A percentile compares a stretch with the other conserved stretches of the same genome.
Conservation (phyloP, 495 filamentous ascomycete species). For the Cercophora sp. region DNA sequence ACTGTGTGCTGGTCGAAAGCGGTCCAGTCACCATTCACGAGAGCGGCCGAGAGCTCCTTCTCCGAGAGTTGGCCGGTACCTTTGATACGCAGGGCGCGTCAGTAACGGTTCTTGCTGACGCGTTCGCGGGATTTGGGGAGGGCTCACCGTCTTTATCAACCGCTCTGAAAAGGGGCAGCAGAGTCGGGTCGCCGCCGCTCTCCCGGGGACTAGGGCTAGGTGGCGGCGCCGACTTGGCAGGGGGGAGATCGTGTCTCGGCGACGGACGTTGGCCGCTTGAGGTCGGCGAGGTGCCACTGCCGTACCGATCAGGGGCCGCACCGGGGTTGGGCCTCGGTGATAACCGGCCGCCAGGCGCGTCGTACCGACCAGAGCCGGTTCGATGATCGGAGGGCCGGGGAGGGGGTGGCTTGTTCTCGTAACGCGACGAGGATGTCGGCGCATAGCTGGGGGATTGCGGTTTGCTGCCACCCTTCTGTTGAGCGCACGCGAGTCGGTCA, state of each 20-base stretch:
- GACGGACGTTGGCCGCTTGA: slow-evolving; percentile 37
- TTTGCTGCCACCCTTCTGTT: slow-evolving; percentile 33
- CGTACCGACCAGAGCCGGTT: slow-evolving; percentile 15
- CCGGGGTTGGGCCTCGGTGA: slow-evolving; percentile 10
- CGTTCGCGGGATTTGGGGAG: background rate
- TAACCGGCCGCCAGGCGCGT: slow-evolving; percentile 4
- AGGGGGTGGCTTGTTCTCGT: slow-evolving; percentile 38
- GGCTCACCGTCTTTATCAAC: slow-evolving; percentile 76
- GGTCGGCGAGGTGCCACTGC: slow-evolving; percentile 33
- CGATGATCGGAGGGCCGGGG: slow-evolving; percentile 31
- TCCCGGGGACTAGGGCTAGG: slow-evolving; percentile 60
- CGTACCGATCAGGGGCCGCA: slow-evolving; percentile 13
- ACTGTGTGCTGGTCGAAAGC: slow-evolving; percentile 95
- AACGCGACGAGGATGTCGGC: slow-evolving; percentile 27
- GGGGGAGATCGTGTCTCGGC: slow-evolving; percentile 42
- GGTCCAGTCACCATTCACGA: slow-evolving; percentile 95
- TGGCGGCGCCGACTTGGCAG: slow-evolving; percentile 58
- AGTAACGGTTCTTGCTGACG: background rate
- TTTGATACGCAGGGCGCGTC: slow-evolving; percentile 34
- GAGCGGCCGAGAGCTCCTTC: slow-evolving; percentile 79
- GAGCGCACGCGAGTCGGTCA: no score
- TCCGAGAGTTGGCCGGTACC: slow-evolving; percentile 81
- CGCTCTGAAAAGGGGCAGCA: slow-evolving; percentile 83
- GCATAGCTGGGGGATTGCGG: slow-evolving; percentile 12
- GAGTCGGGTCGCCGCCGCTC: slow-evolving; percentile 61